A percentile compares a stretch with the other conserved stretches of the same genome.
These are phyloP conservation scores for Claviceps humidiphila DNA, from an alignment of 2,329 filamentous ascomycete species.

Conservation along the genomic window DNA sequence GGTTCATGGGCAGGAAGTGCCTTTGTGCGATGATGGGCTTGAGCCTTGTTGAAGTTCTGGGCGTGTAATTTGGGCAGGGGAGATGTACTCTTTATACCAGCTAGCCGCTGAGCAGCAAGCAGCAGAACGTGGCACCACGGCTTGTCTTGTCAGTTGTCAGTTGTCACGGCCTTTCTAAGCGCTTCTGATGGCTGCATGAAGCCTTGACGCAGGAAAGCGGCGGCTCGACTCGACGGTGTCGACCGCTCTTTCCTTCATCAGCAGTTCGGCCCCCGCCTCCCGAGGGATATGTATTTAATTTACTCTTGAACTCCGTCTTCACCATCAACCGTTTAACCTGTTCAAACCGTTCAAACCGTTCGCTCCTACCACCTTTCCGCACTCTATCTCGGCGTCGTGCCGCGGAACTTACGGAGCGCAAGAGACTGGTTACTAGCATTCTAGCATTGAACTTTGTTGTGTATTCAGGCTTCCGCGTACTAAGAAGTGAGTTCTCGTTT, in stretches of 20 bases:
- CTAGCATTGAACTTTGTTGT: no score
- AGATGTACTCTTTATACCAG: no score
- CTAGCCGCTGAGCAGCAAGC: neutral
- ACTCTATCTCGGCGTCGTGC: neutral
- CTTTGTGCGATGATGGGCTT: no score
- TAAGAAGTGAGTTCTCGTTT: no score
- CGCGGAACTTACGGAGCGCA: neutral
- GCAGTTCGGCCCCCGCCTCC: neutral
- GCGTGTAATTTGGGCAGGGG: no score
- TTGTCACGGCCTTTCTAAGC: neutral
- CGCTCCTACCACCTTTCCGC: neutral
- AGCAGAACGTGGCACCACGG: slow-evolving; percentile 5
- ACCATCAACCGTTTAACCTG: no score
- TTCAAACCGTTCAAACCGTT: no score
- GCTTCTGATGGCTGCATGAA: neutral
- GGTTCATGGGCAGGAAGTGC: no score
- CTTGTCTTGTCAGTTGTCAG: neutral
- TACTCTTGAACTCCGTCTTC: neutral
- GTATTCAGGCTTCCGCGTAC: no score
- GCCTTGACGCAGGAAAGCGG: neutral
- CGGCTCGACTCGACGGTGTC: neutral
- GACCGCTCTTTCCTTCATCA: neutral
- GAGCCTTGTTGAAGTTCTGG: no score
- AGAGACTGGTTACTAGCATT: no score
- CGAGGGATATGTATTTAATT: neutral